phyloP scores from a whole-genome alignment of 2,329 filamentous ascomycete genomes.

The Ceratocystis smalleyi region DNA sequence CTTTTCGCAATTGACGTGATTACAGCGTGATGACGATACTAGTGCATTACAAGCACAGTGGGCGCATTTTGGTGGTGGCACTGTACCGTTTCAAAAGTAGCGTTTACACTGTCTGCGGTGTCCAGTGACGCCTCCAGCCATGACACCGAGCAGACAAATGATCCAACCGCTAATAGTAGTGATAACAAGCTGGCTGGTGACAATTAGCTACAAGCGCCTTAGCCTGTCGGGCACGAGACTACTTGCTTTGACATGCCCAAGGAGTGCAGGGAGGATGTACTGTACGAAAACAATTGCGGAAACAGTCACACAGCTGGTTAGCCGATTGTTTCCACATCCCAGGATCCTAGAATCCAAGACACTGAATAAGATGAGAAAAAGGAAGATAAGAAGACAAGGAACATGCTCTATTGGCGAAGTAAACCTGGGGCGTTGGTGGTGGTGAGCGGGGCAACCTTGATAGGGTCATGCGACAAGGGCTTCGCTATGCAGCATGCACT shows the following conservation, averaged over 20 bases:
- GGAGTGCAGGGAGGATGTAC: background rate
- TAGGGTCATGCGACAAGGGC: background rate
- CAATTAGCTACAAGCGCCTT: too few species aligned
- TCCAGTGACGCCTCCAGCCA: too few species aligned
- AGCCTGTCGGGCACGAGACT: background rate
- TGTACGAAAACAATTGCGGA: background rate
- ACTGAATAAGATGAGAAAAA: background rate
- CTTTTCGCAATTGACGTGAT: too few species aligned
- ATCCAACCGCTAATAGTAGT: too few species aligned
- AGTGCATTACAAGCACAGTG: background rate
- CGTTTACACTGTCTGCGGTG: too few species aligned
- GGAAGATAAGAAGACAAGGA: background rate
- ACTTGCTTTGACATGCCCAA: background rate
- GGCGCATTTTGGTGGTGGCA: background rate
- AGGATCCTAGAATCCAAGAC: background rate
- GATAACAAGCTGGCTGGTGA: too few species aligned
- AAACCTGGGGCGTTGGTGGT: background rate
- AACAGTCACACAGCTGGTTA: background rate
- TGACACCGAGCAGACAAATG: too few species aligned
- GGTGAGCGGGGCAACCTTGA: background rate
- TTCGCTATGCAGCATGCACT: background rate
- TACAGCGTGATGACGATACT: too few species aligned
- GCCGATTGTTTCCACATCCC: background rate
- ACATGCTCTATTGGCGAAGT: background rate
- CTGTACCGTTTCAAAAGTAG: background rate